Evolutionary conservation across 108 stramenopile genomes (phyloP).

Genomic region (Cylindrotheca fusiformis): DNA sequence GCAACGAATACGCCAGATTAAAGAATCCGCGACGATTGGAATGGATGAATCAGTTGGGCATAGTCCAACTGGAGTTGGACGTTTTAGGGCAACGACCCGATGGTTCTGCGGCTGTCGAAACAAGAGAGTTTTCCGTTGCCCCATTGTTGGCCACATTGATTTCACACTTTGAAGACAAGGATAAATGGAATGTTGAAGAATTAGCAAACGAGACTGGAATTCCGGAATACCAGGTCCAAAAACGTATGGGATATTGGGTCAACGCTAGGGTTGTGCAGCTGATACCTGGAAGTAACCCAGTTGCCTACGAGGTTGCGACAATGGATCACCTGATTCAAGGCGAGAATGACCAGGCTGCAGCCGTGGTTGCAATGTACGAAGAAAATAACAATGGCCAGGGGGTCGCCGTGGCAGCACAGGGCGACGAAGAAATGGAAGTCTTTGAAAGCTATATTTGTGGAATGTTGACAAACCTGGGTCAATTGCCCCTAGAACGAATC

Average conservation of each 20-base stretch:
- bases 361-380: constrained; percentile 26
- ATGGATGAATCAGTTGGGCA: constrained; percentile 86
- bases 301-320: constrained; percentile 38
- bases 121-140: constrained; percentile 76
- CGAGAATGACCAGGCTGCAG: constrained; percentile 16
- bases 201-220: constrained; percentile 72
- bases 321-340: constrained; percentile 34
- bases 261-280: constrained; percentile 75
- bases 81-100: constrained; percentile 62
- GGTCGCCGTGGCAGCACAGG: constrained; percentile 65
- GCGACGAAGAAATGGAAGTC: constrained; percentile 83
- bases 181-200: constrained; percentile 64
- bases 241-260: constrained; percentile 84
- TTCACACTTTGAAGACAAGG: constrained; percentile 85
- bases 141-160: constrained; percentile 91
- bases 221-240: constrained; percentile 62
- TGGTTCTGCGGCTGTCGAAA: constrained; percentile 43
- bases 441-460: constrained; percentile 84
- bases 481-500: constrained; percentile 78
- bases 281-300: constrained; percentile 13
- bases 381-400: constrained; percentile 59
- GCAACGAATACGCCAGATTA: constrained; percentile 68
- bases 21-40: constrained; percentile 92
- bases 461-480: constrained; percentile 84
- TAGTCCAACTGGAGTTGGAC: constrained; percentile 90